These are phyloP conservation scores for Leonotis leonurus DNA, from an alignment of 257 asterid genomes.

Conservation along the genomic window DNA sequence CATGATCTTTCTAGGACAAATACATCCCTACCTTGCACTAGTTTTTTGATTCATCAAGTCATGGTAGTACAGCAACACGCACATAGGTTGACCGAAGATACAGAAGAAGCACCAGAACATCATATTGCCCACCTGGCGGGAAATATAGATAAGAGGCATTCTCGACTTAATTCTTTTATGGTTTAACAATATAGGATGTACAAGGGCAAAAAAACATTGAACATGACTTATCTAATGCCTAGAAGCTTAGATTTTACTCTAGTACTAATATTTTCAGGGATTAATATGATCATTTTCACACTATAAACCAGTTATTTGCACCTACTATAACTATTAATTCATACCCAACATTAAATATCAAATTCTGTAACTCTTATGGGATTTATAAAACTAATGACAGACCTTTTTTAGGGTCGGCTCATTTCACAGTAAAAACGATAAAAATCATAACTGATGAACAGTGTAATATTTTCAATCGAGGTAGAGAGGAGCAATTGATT, in stretches of 20 bases:
- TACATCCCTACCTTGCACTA: constrained; percentile 25
- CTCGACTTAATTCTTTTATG: neutral
- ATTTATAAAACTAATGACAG: neutral
- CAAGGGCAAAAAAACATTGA: neutral
- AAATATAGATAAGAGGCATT: neutral
- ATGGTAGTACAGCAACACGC: constrained; percentile 81
- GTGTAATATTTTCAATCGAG: neutral
- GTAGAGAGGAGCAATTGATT: neutral
- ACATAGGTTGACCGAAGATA: constrained; percentile 93
- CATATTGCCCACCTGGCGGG: constrained; percentile 89
- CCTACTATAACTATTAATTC: neutral
- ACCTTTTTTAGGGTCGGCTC: neutral
- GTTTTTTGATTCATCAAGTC: constrained; percentile 87
- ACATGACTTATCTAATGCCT: no score
- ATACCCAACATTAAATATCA: neutral
- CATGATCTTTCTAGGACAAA: neutral
- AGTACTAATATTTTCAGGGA: neutral
- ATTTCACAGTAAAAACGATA: neutral
- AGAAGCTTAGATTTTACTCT: neutral
- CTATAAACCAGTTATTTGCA: neutral
- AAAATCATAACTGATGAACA: neutral
- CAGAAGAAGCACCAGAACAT: constrained; percentile 88
- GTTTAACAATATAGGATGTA: neutral
- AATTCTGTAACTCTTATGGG: neutral
- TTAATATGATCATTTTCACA: neutral